Evolutionary conservation across 495 filamentous ascomycete species (phyloP), one percentile per base, ranked within the genome.

Genomic region (Talaromyces proteolyticus): DNA sequence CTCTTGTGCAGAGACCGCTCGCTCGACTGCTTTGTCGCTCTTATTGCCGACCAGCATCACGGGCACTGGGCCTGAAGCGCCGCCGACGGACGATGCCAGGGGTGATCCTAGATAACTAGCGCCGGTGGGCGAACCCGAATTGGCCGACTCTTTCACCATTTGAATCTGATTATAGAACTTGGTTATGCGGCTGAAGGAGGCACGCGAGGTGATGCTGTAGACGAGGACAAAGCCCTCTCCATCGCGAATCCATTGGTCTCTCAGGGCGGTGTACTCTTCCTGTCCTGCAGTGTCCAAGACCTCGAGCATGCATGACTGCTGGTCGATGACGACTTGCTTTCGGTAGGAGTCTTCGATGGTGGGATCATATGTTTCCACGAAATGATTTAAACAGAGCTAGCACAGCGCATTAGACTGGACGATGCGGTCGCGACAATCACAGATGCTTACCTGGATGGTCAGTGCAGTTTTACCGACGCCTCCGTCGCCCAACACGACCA

Each of bases 31-130:
- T 53, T 91, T 79, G 72, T 98, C 93, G 73, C 89, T 93, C 75
- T 98, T 98, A 71, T 98, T 97, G 34, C 94, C 93, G 22, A 98
- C 93, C 25, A 98, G 77, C 93, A 98, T 97, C 50, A 98, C 90
- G 16, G 93, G 93, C 2, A 91, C 88, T 10, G 87, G 86, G 24
- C 81, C 78, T 24, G 77, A 67, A 0, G 78, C 71, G 17, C 69
- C 67, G 40, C 76, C 69, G 61, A 82, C 68, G 14, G 78, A 71
- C 11, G 83, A 75, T 55, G 82, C 82, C 29, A 89, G 79, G 18
- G 89, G 83, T 43, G 90, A 89, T 42, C 73, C 70, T 20, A 82
- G 69, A 59, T 85, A 80, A 55, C 73, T 67, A 48, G 69, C 64
- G 23, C 70, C 67, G 25, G 80, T 76, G 19, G 85, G 84, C 2